A percentile compares a stretch with the other conserved stretches of the same genome.
Evolutionary conservation across 495 filamentous ascomycete species (phyloP).

Genomic region (Penicillium odoratum): DNA sequence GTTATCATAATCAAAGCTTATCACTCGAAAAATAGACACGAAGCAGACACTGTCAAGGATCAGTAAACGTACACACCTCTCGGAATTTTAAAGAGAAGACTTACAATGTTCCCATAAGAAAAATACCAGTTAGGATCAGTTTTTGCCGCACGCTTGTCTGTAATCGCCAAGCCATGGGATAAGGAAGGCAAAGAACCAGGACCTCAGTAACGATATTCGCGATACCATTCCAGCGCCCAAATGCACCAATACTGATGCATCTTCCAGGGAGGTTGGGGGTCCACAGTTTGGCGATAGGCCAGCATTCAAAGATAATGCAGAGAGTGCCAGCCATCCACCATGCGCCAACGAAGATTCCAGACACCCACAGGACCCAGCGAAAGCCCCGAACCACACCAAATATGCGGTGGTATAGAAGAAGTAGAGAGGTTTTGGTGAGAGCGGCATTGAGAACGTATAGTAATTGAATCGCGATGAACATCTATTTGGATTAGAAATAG

Average conservation of each 20-base stretch:
- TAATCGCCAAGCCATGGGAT: constrained; percentile 40
- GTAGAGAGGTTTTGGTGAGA: constrained; percentile 35
- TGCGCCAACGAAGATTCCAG: constrained; percentile 36
- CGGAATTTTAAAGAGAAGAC: constrained; percentile 5
- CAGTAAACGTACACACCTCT: constrained; percentile 1
- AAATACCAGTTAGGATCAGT: constrained; percentile 34
- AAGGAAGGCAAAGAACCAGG: constrained; percentile 43
- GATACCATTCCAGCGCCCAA: constrained; percentile 47
- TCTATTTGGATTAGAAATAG: constrained; percentile 13
- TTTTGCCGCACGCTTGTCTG: constrained; percentile 33
- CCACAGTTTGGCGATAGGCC: constrained; percentile 29
- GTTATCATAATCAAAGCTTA: constrained; percentile 10
- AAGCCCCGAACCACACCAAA: constrained; percentile 39
- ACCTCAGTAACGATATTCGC: constrained; percentile 49
- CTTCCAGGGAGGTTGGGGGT: constrained; percentile 17
- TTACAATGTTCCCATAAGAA: constrained; percentile 35
- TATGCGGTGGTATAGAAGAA: constrained; percentile 44
- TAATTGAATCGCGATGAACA: constrained; percentile 27
- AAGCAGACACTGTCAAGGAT: constrained; percentile 27
- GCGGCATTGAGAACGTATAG: constrained; percentile 29
- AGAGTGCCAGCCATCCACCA: constrained; percentile 36
- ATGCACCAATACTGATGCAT: constrained; percentile 44
- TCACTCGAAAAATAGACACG: constrained; percentile 23
- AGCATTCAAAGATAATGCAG: constrained; percentile 21
- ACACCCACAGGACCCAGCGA: constrained; percentile 32